Conservation (phyloP, 176 grass and related monocot species). For the Triticum aestivum region DNA sequence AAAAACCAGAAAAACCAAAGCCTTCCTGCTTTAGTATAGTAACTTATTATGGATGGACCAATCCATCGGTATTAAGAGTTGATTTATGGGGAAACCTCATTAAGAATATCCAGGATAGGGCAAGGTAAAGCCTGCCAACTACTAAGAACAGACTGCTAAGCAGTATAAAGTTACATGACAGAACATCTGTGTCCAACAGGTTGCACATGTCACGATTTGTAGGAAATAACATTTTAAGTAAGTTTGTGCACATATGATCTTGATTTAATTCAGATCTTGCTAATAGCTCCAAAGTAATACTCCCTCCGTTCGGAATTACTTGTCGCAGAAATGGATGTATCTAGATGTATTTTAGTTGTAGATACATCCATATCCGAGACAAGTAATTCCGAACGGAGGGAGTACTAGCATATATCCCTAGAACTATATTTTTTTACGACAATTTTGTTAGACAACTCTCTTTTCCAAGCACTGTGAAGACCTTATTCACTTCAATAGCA, state of each 20-base stretch:
- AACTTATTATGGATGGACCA: not conserved
- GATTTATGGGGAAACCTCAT: not conserved
- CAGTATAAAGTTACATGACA: not conserved
- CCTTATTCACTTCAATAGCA: not conserved
- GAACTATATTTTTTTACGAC: not conserved
- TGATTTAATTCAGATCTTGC: conserved; percentile 12
- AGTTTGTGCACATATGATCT: not conserved
- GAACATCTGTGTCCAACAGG: conserved; percentile 22
- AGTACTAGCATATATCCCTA: not conserved
- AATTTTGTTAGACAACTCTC: not conserved
- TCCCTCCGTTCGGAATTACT: too few relatives aligned
- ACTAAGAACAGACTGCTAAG: conserved; percentile 12
- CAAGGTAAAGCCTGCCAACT: not conserved
- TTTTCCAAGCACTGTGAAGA: not conserved
- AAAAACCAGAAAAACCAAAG: too few relatives aligned
- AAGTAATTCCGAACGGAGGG: too few relatives aligned
- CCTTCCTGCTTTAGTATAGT: too few relatives aligned
- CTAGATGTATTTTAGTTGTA: too few relatives aligned
- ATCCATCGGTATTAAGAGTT: not conserved
- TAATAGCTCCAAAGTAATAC: not conserved
- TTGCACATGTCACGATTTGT: not conserved
- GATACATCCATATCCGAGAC: too few relatives aligned
- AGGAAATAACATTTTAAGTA: not conserved
- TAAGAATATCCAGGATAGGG: not conserved
- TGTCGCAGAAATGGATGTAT: too few relatives aligned